Base-by-base conservation (phyloP, 305 asterid species). In the Fraxinus greggii region DNA sequence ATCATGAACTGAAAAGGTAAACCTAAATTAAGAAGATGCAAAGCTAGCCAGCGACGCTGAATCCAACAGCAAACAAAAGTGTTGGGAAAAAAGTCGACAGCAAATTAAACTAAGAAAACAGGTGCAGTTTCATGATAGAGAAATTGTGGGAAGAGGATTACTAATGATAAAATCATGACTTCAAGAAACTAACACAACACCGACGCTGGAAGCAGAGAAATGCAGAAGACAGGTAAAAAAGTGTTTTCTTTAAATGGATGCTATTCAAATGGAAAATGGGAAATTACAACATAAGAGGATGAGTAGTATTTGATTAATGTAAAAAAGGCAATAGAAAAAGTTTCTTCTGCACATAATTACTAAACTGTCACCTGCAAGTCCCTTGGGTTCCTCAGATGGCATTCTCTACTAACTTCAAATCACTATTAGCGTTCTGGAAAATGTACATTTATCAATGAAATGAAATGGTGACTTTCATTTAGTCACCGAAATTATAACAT, bases 1-100 rank as follows among this genome's bases (percentile, higher is more conserved):
- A 75, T 35, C 72, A 78, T 70, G 81, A 84, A 81, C 78, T 54
- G 61, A 61, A 72, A 65, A 78, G 33, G 73, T 54, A 77, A 69
- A 73, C 21, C 75, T 65, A 69, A 65, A 78, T 51, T 72, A 8
- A 74, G 78, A 54, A 56, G 72, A 63, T 76, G 36, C 74, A 65
- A 35, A 81, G 70, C 75, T 33, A 81, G 74, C 75, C 29, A 69
- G 75, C 15, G 9, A 12, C 4, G 38, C 21, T 15, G 26, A 81
- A 33, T 54, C 24, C 63, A 26, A 26, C 29, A 24, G 26, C 9
- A 33, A 63, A 67, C 31, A 67, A 7, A 28, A 67, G 36, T 67
- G 73, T n/a, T 13, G 35, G 73, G 35, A 61, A 77, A 56, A 75
- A 76, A 28, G 2, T 13, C 6, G 7, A 56, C n/a, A 81, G 48